Evolutionary conservation across 352 stramenopile genomes (phyloP).

Genomic region (Albugo laibachii): DNA sequence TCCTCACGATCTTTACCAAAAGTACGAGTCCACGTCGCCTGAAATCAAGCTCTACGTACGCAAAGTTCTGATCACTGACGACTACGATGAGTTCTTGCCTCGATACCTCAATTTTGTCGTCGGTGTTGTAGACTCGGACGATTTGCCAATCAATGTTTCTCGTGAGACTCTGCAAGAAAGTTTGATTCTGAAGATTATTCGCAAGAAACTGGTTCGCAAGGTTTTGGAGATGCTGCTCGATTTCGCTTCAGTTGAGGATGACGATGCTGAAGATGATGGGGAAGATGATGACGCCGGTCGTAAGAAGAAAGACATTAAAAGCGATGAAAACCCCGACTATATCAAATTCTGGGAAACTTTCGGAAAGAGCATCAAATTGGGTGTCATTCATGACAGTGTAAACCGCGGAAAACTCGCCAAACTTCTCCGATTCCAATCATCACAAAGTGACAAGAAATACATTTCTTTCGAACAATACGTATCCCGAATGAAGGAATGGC

Average conservation of each 20-base stretch:
- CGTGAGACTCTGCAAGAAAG: conserved; percentile 98
- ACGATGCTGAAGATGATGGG: too few species aligned
- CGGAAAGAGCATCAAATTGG: conserved; percentile 96
- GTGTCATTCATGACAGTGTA: conserved; percentile 93
- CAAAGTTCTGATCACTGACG: conserved; percentile 98
- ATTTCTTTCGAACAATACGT: conserved; percentile 94
- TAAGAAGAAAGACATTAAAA: too few species aligned
- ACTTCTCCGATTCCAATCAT: conserved; percentile 94
- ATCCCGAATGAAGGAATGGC: conserved; percentile 95
- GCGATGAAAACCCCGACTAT: conserved; percentile 82
- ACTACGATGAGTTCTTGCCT: conserved; percentile 95
- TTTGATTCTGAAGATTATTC: conserved; percentile 98
- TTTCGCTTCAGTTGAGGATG: conserved; percentile 38
- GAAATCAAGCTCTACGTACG: conserved; percentile 96
- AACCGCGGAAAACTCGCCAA: conserved; percentile 93
- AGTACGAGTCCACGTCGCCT: conserved; percentile 83
- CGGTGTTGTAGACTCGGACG: conserved; percentile 98
- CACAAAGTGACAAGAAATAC: conserved; percentile 82
- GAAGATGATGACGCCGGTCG: too few species aligned
- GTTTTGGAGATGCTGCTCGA: conserved; percentile 96
- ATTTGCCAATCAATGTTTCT: conserved; percentile 98
- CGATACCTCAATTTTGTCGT: conserved; percentile 97
- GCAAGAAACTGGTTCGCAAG: conserved; percentile 99
- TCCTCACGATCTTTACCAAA: conserved; percentile 73
- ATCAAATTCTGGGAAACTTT: conserved; percentile 98